These are phyloP conservation scores for Lachnellula arida DNA, from an alignment of 2,329 filamentous ascomycete species.

Conservation along the genomic window DNA sequence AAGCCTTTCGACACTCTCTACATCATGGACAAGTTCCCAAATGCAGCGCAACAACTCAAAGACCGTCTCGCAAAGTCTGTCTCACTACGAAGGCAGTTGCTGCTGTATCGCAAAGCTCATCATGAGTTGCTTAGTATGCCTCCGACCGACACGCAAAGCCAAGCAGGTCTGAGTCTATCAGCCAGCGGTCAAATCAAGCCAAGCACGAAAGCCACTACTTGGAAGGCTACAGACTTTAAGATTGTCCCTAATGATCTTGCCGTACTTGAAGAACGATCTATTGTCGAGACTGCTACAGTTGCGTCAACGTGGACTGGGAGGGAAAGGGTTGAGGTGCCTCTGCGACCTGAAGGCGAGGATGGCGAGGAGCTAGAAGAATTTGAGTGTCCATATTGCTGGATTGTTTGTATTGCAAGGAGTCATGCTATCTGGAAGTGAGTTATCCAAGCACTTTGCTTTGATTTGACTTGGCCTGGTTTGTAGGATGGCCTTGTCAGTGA, in stretches of 20 bases:
- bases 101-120: slow-evolving; percentile 5
- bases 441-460: no score
- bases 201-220: background rate
- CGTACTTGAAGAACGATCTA: background rate
- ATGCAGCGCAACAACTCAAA: background rate
- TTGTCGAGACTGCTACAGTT: background rate
- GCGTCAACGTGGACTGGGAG: background rate
- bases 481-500: no score
- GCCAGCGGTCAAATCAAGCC: background rate
- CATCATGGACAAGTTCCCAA: slow-evolving; percentile 1
- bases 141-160: background rate
- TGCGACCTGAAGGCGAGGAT: background rate
- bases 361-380: background rate
- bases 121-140: background rate
- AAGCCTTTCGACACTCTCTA: slow-evolving; percentile 1
- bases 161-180: background rate
- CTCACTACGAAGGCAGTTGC: slow-evolving; percentile 2
- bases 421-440: background rate
- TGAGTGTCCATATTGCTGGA: slow-evolving; percentile 10
- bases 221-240: background rate
- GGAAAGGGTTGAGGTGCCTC: background rate
- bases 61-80: background rate
- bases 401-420: background rate
- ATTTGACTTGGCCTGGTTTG: no score
- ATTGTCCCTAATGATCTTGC: background rate